phyloP scores from a whole-genome alignment of 2,329 filamentous ascomycete genomes.

The Fusarium vanettenii region DNA sequence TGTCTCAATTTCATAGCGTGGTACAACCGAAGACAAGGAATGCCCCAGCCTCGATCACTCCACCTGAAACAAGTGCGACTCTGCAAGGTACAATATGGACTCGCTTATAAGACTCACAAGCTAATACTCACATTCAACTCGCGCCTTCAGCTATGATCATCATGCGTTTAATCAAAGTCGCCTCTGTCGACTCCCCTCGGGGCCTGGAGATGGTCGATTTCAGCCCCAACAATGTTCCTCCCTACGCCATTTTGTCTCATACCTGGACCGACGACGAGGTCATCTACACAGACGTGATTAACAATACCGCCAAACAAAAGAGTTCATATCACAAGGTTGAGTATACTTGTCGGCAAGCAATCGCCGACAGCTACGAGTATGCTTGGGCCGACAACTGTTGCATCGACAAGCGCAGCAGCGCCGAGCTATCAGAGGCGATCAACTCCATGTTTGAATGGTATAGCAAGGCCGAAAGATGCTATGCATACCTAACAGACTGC shows the following conservation, averaged over 20 bases:
- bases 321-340: conserved; percentile 11
- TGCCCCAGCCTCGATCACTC: background rate
- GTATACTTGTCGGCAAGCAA: conserved; percentile 2
- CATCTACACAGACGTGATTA: conserved; percentile 13
- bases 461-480: background rate
- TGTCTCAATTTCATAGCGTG: background rate
- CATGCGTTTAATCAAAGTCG: conserved; percentile 4
- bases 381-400: conserved; percentile 41
- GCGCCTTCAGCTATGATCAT: background rate
- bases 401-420: conserved; percentile 39
- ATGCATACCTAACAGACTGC: background rate
- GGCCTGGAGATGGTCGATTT: background rate
- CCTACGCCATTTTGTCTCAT: conserved; percentile 43
- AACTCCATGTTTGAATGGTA: conserved; percentile 12
- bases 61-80: background rate
- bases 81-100: background rate
- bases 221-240: conserved; percentile 2
- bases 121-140: background rate
- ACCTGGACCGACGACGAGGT: conserved; percentile 43
- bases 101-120: background rate
- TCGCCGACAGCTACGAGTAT: conserved; percentile 16
- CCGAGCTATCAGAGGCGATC: conserved; percentile 23
- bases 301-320: conserved; percentile 1
- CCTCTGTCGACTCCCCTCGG: background rate
- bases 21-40: background rate